Evolutionary conservation across 345 rosid genomes (phyloP).

Genomic region (Eucalyptus pumila): DNA sequence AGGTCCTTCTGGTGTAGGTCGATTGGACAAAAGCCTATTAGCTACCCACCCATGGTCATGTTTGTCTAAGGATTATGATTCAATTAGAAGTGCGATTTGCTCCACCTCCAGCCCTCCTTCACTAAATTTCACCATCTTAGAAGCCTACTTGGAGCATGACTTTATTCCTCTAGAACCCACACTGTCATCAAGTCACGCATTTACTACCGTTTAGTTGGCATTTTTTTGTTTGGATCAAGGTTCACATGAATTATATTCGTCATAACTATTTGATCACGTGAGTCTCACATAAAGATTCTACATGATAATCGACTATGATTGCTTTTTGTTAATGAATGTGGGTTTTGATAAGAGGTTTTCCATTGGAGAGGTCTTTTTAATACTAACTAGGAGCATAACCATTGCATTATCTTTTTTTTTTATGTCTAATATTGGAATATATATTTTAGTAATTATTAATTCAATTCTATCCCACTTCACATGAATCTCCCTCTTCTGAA

Average conservation of each 20-base stretch:
- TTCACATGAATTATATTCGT: too few species aligned
- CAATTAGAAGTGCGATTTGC: not conserved
- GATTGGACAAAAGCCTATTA: not conserved
- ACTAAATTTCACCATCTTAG: not conserved
- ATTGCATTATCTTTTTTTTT: too few species aligned
- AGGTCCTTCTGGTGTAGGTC: rapidly evolving
- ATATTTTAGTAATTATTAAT: not conserved
- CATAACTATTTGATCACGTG: not conserved
- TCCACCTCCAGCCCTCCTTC: rapidly evolving
- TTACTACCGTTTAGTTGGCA: not conserved
- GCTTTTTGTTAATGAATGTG: not conserved
- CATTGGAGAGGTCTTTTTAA: not conserved
- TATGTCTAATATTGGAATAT: not conserved
- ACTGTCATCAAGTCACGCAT: rapidly evolving
- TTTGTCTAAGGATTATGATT: not conserved
- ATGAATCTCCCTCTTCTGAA: not conserved
- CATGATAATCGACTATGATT: rapidly evolving
- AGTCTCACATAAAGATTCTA: not conserved
- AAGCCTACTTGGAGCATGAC: not conserved
- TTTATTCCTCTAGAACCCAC: too few species aligned
- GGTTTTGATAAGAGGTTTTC: too few species aligned
- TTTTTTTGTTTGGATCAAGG: rapidly evolving
- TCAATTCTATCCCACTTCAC: not conserved
- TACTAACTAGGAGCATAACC: not conserved
- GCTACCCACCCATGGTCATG: not conserved